Conservation (phyloP, 176 grass and related monocot genomes). For the Cymbopogon citratus region DNA sequence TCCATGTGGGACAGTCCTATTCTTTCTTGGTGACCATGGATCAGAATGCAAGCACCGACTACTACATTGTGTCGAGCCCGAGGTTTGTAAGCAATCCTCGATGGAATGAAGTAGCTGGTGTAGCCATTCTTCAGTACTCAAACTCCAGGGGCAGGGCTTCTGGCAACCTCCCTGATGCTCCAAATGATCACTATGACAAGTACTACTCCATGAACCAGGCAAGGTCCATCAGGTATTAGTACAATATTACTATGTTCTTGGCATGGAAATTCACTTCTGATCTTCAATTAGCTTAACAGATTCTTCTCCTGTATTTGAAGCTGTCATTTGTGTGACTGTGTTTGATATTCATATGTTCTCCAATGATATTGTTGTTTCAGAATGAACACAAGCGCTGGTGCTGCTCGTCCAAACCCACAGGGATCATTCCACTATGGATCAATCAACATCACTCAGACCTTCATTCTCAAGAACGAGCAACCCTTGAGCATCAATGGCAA, state of each 20-base stretch:
- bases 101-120: conserved; percentile 66
- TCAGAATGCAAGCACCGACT: conserved; percentile 78
- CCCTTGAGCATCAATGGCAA: conserved; percentile 51
- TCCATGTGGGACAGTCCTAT: conserved; percentile 92
- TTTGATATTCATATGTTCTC: background rate
- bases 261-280: background rate
- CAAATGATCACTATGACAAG: conserved; percentile 73
- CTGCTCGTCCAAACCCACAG: conserved; percentile 81
- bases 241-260: background rate
- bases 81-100: conserved; percentile 52
- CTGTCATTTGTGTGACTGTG: too few relatives aligned
- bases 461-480: conserved; percentile 50
- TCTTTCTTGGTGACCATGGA: conserved; percentile 89
- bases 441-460: conserved; percentile 73
- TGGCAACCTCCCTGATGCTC: conserved; percentile 67
- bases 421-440: conserved; percentile 82
- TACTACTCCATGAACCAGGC: conserved; percentile 78
- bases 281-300: background rate
- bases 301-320: background rate
- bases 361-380: conserved; percentile 38
- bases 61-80: conserved; percentile 85
- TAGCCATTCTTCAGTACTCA: conserved; percentile 83
- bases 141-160: conserved; percentile 70
- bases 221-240: conserved; percentile 59
- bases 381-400: conserved; percentile 72